Evolutionary conservation across 495 filamentous ascomycete genomes (phyloP).

Genomic region (Penicillium ochrochloron): DNA sequence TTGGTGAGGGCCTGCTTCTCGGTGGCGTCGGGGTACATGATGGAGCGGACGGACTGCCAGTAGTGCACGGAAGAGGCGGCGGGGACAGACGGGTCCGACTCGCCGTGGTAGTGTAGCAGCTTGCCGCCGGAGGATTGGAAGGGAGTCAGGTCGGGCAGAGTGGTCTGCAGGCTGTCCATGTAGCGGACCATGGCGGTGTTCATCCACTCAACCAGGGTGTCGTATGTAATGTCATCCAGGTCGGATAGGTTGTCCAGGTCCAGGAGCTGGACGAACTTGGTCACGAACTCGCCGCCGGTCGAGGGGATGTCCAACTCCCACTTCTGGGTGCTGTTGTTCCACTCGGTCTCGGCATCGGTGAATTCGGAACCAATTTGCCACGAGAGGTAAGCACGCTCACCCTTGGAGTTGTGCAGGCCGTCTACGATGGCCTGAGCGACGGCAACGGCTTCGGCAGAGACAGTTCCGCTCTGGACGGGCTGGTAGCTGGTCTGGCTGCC

Average conservation of each 20-base stretch:
- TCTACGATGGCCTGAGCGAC: conserved; percentile 40
- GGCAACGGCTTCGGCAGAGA: conserved; percentile 34
- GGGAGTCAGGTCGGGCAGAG: conserved; percentile 47
- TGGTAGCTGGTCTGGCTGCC: conserved; percentile 38
- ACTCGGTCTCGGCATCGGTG: conserved; percentile 32
- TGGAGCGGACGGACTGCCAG: conserved; percentile 52
- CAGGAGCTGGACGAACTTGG: conserved; percentile 42
- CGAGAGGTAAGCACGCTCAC: conserved; percentile 40
- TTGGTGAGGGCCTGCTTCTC: conserved; percentile 39
- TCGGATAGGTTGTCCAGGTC: conserved; percentile 34
- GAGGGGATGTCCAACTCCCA: conserved; percentile 40
- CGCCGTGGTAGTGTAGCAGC: conserved; percentile 56
- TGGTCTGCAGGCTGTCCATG: conserved; percentile 52
- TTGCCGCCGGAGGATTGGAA: conserved; percentile 54
- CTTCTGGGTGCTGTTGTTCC: conserved; percentile 38
- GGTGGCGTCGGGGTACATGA: conserved; percentile 50
- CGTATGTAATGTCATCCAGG: conserved; percentile 48
- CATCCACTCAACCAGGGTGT: conserved; percentile 51
- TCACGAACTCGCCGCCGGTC: conserved; percentile 43
- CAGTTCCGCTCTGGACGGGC: conserved; percentile 39
- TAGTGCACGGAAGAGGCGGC: conserved; percentile 55
- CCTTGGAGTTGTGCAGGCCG: conserved; percentile 38
- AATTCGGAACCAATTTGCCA: conserved; percentile 39
- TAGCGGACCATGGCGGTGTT: conserved; percentile 28
- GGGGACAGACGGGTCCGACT: conserved; percentile 54